Evolutionary conservation across 2,329 filamentous ascomycete species (phyloP).

Genomic region (Aciculosporium take): DNA sequence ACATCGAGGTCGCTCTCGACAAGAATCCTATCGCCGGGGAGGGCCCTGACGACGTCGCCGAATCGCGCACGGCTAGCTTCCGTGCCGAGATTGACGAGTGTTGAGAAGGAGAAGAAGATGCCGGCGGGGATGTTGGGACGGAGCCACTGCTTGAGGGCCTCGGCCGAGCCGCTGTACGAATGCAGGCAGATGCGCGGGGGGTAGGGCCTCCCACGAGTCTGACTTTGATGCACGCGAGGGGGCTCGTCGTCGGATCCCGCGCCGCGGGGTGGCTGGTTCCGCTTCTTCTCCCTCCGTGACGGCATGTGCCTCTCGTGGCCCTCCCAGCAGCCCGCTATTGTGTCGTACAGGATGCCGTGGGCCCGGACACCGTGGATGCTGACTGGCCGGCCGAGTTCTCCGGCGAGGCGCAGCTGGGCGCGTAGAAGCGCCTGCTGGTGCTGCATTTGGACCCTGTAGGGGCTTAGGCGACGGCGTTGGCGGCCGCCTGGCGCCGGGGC

Average conservation of each 20-base stretch:
- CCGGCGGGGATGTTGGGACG: conserved; percentile 56
- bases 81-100: conserved; percentile 61
- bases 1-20: conserved; percentile 83
- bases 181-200: conserved; percentile 87
- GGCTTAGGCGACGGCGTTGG: conserved; percentile 53
- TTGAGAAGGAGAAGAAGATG: conserved; percentile 82
- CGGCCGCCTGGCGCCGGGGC: conserved; percentile 52
- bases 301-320: conserved; percentile 50
- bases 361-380: conserved; percentile 65
- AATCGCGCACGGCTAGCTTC: conserved; percentile 31
- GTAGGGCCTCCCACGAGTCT: conserved; percentile 45
- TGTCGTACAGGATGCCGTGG: conserved; percentile 55
- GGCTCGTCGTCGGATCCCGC: conserved; percentile 26
- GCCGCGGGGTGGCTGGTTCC: conserved; percentile 30
- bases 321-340: conserved; percentile 52
- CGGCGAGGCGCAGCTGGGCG: conserved; percentile 58
- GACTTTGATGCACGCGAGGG: too few species aligned
- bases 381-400: conserved; percentile 47
- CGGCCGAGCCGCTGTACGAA: conserved; percentile 70
- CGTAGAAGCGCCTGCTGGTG: conserved; percentile 55
- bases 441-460: conserved; percentile 49
- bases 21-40: conserved; percentile 67
- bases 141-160: conserved; percentile 66
- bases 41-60: conserved; percentile 50
- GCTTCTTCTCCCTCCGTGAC: conserved; percentile 43